phyloP scores from a whole-genome alignment of 1,284 basidiomycete genomes.

The Ceratobasidium sp. region DNA sequence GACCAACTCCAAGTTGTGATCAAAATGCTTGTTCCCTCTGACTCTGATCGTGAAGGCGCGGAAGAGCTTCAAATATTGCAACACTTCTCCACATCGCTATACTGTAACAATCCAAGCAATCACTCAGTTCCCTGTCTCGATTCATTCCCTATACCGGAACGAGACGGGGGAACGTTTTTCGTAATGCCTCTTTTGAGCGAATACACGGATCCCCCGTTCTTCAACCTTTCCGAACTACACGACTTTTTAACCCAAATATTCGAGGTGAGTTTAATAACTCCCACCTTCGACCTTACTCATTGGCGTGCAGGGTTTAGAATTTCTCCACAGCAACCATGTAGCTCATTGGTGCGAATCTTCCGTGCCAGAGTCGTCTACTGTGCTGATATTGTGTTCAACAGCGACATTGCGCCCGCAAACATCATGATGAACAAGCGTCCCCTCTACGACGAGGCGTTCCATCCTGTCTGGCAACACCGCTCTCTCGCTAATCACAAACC shows the following conservation, averaged over 20 bases:
- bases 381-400: not conserved
- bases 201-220: not conserved
- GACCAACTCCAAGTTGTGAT: conserved; percentile 2
- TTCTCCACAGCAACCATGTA: not conserved
- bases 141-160: not conserved
- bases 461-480: not conserved
- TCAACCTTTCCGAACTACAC: not conserved
- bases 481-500: not conserved
- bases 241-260: not conserved
- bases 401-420: conserved; percentile 2
- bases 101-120: not conserved
- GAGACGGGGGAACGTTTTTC: not conserved
- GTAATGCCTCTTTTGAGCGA: conserved; percentile 13
- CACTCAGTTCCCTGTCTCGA: conserved; percentile 6
- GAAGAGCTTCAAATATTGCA: not conserved
- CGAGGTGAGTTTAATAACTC: not conserved
- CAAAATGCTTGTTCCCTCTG: not conserved
- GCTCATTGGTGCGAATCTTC: not conserved
- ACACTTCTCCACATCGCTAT: not conserved
- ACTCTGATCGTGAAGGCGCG: not conserved
- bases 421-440: not conserved
- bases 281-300: not conserved
- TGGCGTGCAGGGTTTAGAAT: not conserved
- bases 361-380: too few relatives aligned
- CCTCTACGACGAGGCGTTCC: conserved; percentile 2